Conservation (phyloP, 2,329 filamentous ascomycete genomes). For the Pseudogymnoascus sp. region DNA sequence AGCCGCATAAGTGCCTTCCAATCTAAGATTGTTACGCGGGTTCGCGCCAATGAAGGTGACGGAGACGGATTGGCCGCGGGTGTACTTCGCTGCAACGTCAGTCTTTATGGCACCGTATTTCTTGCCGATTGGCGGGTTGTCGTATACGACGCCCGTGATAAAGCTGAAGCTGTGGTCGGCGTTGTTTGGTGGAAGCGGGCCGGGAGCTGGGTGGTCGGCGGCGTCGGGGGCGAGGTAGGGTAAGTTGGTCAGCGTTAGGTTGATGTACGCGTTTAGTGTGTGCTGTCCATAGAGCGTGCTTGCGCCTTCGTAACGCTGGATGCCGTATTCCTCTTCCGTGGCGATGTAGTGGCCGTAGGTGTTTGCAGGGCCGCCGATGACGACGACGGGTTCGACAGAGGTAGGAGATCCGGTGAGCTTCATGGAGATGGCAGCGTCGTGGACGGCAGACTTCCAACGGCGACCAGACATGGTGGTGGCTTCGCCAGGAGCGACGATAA, state of each 20-base stretch:
- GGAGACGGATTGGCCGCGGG: constrained; percentile 51
- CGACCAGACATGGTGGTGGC: constrained; percentile 88
- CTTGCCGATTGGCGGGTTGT: constrained; percentile 57
- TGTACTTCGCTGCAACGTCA: constrained; percentile 47
- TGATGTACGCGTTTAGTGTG: constrained; percentile 79
- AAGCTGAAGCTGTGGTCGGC: constrained; percentile 67
- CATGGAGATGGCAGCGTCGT: constrained; percentile 41
- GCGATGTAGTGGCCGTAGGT: constrained; percentile 74
- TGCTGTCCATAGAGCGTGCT: constrained; percentile 81
- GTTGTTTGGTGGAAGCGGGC: constrained; percentile 72
- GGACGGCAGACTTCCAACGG: constrained; percentile 70
- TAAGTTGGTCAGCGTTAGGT: constrained; percentile 67
- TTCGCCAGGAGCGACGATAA: constrained; percentile 79
- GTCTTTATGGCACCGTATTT: constrained; percentile 60
- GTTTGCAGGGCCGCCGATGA: constrained; percentile 83
- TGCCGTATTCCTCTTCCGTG: constrained; percentile 68
- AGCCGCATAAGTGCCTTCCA: constrained; percentile 68
- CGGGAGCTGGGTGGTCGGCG: constrained; percentile 34
- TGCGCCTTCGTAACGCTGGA: constrained; percentile 92
- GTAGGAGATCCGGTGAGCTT: constrained; percentile 20
- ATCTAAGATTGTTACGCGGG: constrained; percentile 76
- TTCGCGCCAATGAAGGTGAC: constrained; percentile 79
- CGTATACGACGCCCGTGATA: constrained; percentile 70
- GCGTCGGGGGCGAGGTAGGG: constrained; percentile 51
- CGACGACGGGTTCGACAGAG: constrained; percentile 58